Base-by-base conservation (phyloP, 192 early-diverging fungal species). In the Phlyctochytrium arcticum region DNA sequence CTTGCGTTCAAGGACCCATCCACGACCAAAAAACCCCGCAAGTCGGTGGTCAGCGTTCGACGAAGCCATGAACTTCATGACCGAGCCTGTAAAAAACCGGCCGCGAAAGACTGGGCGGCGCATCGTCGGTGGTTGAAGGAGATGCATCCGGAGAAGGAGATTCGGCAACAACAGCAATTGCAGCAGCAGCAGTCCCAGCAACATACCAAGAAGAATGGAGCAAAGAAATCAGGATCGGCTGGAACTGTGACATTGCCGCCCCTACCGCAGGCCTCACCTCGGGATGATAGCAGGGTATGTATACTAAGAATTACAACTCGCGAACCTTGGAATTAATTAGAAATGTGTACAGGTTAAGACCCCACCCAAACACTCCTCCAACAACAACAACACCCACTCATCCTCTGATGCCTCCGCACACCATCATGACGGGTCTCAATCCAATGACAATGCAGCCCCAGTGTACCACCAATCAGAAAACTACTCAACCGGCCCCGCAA, bases 1-100 rank as follows among this genome's bases (percentile, higher is more conserved):
- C 47, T 68, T 17, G 23, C 65, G n/a, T 75, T 57, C 61, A 69
- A 70, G 42, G 65, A 71, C 42, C 74, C 74, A 3, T 37, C 39
- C 15, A 21, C 29, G 2, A 21, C 8, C 35, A 34, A 6, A 17
- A 5, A 39, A 37, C 34, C 24, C n/a, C 24, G 53, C 6, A 54
- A 54, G 23, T 6, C 23, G 5, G n/a, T 21, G 26, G 19, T 48
- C 10, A 12, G 10, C 4, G n/a, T n/a, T 26, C 36, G 21, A 15
- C 7, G 26, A 17, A 54, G 24, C 31, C 58, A 60, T 48, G 21
- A 32, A 26, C 39, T 60, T 36, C 58, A 60, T 48, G 58, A 60
- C 31, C n/a, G 31, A 24, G 58, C 58, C 5, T 60, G 58, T 44
- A 60, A 60, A 29, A 39, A 33, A 26, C 39, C 30, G 23, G 55